A percentile compares a stretch with the other conserved stretches of the same genome.
phyloP scores from a whole-genome alignment of 169 alveolate species.

The Toxoplasma gondii region DNA sequence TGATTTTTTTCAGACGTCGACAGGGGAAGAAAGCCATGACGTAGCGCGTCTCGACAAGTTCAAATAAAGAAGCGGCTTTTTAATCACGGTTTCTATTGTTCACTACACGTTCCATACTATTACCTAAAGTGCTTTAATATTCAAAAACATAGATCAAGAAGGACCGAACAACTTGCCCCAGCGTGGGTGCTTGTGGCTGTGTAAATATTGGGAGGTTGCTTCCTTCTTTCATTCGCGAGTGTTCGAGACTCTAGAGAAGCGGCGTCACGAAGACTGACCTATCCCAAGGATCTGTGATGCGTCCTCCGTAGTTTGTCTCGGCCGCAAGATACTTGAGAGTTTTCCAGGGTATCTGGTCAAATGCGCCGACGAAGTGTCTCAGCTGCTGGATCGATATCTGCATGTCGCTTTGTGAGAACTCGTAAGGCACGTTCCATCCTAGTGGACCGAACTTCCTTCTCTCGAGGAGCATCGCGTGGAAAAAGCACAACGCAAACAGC shows the following conservation, averaged over 20 bases:
- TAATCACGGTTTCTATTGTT: too few relatives aligned
- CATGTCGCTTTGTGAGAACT: conserved; percentile 93
- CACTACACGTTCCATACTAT: too few relatives aligned
- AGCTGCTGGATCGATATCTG: conserved; percentile 94
- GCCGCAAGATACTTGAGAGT: conserved; percentile 93
- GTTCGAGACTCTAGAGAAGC: background rate
- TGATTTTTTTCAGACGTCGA: too few relatives aligned
- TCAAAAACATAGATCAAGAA: too few relatives aligned
- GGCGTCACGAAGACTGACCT: conserved; percentile 72
- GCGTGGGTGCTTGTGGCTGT: too few relatives aligned
- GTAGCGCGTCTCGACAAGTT: too few relatives aligned
- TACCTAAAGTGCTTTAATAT: too few relatives aligned
- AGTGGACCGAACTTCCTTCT: conserved; percentile 95
- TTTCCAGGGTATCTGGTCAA: conserved; percentile 90
- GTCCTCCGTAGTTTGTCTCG: conserved; percentile 97
- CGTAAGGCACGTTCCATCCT: conserved; percentile 98
- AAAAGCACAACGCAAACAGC: conserved; percentile 92
- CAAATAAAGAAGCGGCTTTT: too few relatives aligned
- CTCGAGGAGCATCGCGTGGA: conserved; percentile 94
- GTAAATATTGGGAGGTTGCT: too few relatives aligned
- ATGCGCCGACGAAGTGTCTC: conserved; percentile 88
- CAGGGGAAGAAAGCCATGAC: too few relatives aligned
- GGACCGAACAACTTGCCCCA: too few relatives aligned
- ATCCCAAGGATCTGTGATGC: conserved; percentile 96
- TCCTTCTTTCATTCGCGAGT: too few relatives aligned